These are phyloP conservation scores for Senna tora DNA, from an alignment of 306 rosid species.

Conservation along the genomic window DNA sequence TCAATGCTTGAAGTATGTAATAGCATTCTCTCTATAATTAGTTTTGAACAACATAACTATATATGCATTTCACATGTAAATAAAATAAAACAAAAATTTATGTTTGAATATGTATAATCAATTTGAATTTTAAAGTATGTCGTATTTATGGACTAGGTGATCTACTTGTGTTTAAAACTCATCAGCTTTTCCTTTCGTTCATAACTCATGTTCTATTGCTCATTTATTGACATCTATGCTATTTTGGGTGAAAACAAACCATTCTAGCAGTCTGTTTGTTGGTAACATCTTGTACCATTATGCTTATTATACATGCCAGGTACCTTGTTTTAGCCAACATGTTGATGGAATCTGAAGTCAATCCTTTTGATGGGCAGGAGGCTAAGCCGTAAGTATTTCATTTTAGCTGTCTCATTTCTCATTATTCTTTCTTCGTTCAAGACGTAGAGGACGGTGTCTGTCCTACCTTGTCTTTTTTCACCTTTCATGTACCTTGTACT, in stretches of 20 bases:
- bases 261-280: not conserved
- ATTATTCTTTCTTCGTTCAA: not conserved
- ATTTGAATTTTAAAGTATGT: conserved; percentile 1
- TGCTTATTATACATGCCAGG: conserved; percentile 48
- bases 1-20: conserved; percentile 87
- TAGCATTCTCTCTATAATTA: conserved; percentile 11
- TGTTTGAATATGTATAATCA: conserved; percentile 20
- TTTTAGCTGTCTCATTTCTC: not conserved
- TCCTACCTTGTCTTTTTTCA: conserved; percentile 15
- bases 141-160: not conserved
- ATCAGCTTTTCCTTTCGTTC: conserved; percentile 29
- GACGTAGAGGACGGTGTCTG: conserved; percentile 6
- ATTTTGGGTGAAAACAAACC: not conserved
- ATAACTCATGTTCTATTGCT: conserved; percentile 5
- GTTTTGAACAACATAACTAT: conserved; percentile 21
- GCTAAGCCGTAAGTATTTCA: conserved; percentile 63
- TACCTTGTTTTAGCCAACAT: conserved; percentile 89
- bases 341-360: conserved; percentile 73
- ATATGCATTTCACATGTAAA: too few species aligned
- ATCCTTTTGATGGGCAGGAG: conserved; percentile 71
- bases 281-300: conserved; percentile 4
- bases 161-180: conserved; percentile 23
- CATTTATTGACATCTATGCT: conserved; percentile 8
- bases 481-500: conserved; percentile 35
- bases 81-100: not conserved